Evolutionary conservation across 805 yeast species (phyloP).

Genomic region (Tetrapisispora nanseiensis): DNA sequence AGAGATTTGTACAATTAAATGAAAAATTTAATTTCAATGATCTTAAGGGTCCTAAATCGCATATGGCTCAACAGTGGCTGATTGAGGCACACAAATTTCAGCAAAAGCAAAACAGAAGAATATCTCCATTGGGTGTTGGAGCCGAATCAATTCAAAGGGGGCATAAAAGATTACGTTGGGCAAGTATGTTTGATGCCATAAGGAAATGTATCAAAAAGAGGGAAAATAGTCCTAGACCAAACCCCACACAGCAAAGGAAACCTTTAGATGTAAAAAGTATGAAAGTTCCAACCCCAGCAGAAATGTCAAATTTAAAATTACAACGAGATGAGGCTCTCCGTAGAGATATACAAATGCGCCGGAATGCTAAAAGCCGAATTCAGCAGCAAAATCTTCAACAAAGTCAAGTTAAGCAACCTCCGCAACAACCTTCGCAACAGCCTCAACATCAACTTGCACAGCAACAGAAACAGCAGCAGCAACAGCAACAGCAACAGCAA

Average conservation of each 20-base stretch:
- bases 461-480: constrained; percentile 4
- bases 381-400: constrained; percentile 26
- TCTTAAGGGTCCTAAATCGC: constrained; percentile 78
- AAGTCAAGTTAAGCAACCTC: constrained; percentile 23
- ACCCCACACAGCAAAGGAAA: constrained; percentile 35
- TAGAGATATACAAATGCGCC: constrained; percentile 38
- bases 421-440: constrained; percentile 8
- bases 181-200: constrained; percentile 93
- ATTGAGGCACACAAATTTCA: constrained; percentile 87
- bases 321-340: constrained; percentile 82
- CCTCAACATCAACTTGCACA: background rate
- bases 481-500: constrained; percentile 4
- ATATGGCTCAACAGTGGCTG: constrained; percentile 80
- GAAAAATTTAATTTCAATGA: constrained; percentile 81
- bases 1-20: constrained; percentile 84
- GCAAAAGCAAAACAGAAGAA: constrained; percentile 76
- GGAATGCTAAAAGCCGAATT: constrained; percentile 24
- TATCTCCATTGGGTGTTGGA: constrained; percentile 90
- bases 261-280: constrained; percentile 33
- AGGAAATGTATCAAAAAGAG: constrained; percentile 83
- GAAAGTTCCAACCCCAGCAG: constrained; percentile 72
- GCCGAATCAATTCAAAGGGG: constrained; percentile 89
- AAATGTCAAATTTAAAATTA: constrained; percentile 68
- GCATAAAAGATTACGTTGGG: constrained; percentile 86
- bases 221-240: constrained; percentile 62